Evolutionary conservation across 2,329 filamentous ascomycete genomes (phyloP), one percentile per base, ranked within the genome.

Genomic region (Ophiocordyceps robertsii): DNA sequence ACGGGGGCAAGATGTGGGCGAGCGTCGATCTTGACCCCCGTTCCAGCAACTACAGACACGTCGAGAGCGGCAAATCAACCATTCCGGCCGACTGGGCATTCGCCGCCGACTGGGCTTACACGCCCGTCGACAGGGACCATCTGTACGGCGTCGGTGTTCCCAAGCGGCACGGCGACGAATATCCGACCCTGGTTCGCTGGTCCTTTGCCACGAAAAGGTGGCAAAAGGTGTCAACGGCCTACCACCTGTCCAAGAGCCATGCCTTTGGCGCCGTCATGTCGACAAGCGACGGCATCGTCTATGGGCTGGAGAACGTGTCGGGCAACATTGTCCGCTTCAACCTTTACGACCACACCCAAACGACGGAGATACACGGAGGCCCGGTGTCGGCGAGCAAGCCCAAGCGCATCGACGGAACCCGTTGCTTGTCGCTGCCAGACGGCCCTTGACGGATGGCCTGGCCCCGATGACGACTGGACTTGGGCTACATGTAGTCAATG

Each of bases 201-300:
- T 16, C 29, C n/a, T n/a, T n/a, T 21, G 36, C 14, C 16, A 12
- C 4, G 4, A 19, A 19, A 19, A 19, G 19, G 21, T 46, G 44
- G 44, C 33, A 41, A 21, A 24, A 29, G 16, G 17, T 39, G 17
- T 29, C 9, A 7, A 10, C 21, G 11, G 39, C 31, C 33, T n/a
- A 21, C 2, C 7, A 30, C 14, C 10, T 36, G 13, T n/a, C 12
- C 24, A 13, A 31, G 12, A 21, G 27, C 4, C 11, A 27, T 13
- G 14, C 17, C 12, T 46, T 46, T 14, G 38, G 41, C 16, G 41
- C 41, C 41, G 41, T 46, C 29, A 37, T 46, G 17, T 38, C 44
- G 6, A 43, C 44, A 21, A 24, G 30, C 14, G 41, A 46, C 17
- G 44, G 44, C 38, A 16, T 43, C 36, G 13, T 46, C 17, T 46